Percentiles rank a stretch among this genome's conserved stretches.
Evolutionary conservation across 352 stramenopile species (phyloP).

Genomic region (Phytophthora sp.): DNA sequence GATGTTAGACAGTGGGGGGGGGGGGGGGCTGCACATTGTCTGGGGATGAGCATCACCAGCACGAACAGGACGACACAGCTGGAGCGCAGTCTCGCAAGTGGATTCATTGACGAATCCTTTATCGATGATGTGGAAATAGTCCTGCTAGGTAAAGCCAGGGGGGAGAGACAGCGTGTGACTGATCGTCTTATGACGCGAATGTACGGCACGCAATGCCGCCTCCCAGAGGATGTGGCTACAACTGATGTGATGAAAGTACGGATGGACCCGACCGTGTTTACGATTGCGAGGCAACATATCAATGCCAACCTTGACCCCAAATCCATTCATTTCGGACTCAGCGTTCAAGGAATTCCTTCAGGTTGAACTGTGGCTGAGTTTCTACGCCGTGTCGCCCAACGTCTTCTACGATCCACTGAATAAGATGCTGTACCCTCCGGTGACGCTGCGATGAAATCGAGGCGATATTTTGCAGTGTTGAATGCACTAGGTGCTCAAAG

Average conservation of each 20-base stretch:
- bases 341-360: background rate
- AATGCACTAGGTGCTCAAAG: background rate
- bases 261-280: background rate
- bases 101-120: too few species aligned
- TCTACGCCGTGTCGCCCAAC: background rate
- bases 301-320: background rate
- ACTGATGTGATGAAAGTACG: background rate
- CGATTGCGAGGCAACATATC: background rate
- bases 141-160: too few species aligned
- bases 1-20: too few species aligned
- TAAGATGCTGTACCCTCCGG: background rate
- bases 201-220: too few species aligned
- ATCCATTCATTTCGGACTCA: background rate
- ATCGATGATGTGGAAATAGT: too few species aligned
- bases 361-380: background rate
- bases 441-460: background rate
- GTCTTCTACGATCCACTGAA: background rate
- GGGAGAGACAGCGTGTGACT: too few species aligned
- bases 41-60: too few species aligned
- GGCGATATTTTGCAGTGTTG: background rate
- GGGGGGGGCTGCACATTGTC: too few species aligned
- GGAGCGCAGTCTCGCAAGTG: too few species aligned
- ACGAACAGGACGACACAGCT: too few species aligned
- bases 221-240: too few species aligned
- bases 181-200: too few species aligned